A percentile compares a stretch with the other conserved stretches of the same genome.
Evolutionary conservation across 2,329 filamentous ascomycete species (phyloP).

Genomic region (Keithomyces neogunnii): DNA sequence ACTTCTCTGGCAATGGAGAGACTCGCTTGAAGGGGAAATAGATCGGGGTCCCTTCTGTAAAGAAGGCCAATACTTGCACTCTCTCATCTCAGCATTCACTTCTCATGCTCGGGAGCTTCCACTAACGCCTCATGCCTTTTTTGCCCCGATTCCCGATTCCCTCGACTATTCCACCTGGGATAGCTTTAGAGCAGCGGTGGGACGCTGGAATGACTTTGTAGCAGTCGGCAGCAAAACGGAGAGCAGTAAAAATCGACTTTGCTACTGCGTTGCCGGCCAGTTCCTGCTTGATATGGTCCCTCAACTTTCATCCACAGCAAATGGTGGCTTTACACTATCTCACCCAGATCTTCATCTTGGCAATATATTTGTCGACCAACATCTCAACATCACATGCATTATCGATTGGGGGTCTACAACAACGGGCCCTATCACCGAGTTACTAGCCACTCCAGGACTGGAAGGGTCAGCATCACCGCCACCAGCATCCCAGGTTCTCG

Average conservation of each 20-base stretch:
- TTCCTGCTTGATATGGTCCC: conserved; percentile 16
- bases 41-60: conserved; percentile 17
- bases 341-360: conserved; percentile 17
- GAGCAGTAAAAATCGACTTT: conserved; percentile 15
- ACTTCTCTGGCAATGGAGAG: conserved; percentile 15
- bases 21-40: conserved; percentile 12
- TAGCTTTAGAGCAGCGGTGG: conserved; percentile 10
- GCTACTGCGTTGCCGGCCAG: conserved; percentile 15
- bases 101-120: conserved; percentile 16
- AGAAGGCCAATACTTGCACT: conserved; percentile 16
- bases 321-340: conserved; percentile 7
- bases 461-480: not conserved
- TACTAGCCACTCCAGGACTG: conserved; percentile 8
- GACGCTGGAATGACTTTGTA: conserved; percentile 10
- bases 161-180: conserved; percentile 13
- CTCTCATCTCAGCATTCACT: conserved; percentile 15
- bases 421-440: conserved; percentile 10
- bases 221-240: conserved; percentile 16
- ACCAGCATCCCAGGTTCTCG: not conserved
- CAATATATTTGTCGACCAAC: conserved; percentile 17
- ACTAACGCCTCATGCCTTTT: conserved; percentile 17
- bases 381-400: conserved; percentile 15
- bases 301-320: conserved; percentile 4
- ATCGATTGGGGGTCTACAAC: conserved; percentile 18
- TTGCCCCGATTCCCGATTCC: conserved; percentile 18